Base-by-base conservation (phyloP, 257 asterid genomes). In the Solanum commersonii region DNA sequence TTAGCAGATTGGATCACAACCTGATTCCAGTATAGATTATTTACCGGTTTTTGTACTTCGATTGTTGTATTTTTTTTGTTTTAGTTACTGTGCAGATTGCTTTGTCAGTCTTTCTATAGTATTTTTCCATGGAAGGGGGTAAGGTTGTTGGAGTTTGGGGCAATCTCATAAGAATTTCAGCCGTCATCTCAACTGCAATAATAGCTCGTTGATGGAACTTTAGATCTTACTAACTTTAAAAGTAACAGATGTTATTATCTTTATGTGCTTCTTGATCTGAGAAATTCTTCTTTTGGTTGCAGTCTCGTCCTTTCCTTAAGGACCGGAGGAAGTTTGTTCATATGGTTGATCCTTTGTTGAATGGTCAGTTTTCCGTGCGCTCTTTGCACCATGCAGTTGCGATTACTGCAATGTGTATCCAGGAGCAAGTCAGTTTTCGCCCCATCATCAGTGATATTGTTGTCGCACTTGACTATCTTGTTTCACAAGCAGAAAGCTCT, bases 321-420 rank as follows among this genome's bases (percentile, higher is more conserved):
- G 97, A 93, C 15, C 88, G 93, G 42, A 94, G 86, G 38, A 91
- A 60, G 85, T 93, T 85, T 65, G 63, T 87, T 42, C 88, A 91
- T 78, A 86, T 95, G 93, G 98, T 91, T 84, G 98, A 95, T 49
- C 98, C 98, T 38, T 88, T 88, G 18, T 89, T 95, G 6, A 90
- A 91, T 88, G 95, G 94, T 5, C 74, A 86, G 3, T 91, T 88
- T 89, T 89, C 94, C 3, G 88, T 71, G 10, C 92, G 92, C 90
- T 92, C 93, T 34, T 87, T 95, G 87, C 95, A 92, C 78, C 97
- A 95, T 4, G 93, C 97, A 0, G 90, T 93, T 60, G 94, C 95
- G 11, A 92, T 95, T 35, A 90, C 95, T 0, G 91, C 94, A 33
- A 94, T 95, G 98, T 95, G 98, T 78, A 93, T 95, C 67, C 95